phyloP scores from a whole-genome alignment of 225 moss, liverwort and hornwort genomes.

The Physcomitrium patens region DNA sequence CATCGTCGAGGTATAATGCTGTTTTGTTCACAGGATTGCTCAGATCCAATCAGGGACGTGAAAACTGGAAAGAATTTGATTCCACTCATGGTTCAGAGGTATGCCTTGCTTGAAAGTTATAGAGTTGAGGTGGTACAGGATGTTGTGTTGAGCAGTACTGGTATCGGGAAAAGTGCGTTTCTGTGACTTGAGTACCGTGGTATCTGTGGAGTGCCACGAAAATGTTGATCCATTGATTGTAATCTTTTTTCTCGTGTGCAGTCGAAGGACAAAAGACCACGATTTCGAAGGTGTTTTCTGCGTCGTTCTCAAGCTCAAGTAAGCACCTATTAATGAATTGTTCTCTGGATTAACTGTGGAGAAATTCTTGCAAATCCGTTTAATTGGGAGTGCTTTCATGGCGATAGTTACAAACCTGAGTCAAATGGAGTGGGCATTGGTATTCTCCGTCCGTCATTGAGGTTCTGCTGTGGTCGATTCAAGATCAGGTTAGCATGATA shows the following conservation, averaged over 20 bases:
- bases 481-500: not conserved
- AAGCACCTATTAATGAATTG: slow-evolving; percentile 33
- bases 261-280: slow-evolving; percentile 81
- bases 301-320: slow-evolving; percentile 91
- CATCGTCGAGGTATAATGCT: not conserved
- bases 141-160: not conserved
- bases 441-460: not conserved
- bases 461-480: not conserved
- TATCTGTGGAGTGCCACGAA: not conserved
- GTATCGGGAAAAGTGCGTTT: not conserved
- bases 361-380: not conserved
- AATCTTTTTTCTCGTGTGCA: slow-evolving; percentile 38
- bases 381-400: not conserved
- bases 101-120: not conserved
- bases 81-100: slow-evolving; percentile 94
- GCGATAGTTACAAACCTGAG: not conserved
- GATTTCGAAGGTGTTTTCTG: slow-evolving; percentile 95
- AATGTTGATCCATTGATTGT: not conserved
- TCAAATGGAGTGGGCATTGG: not conserved
- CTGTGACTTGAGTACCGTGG: not conserved
- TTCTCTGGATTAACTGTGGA: not conserved
- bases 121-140: not conserved
- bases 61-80: slow-evolving; percentile 83
- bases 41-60: slow-evolving; percentile 80
- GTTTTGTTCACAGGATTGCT: slow-evolving; percentile 64